Evolutionary conservation across 108 stramenopile genomes (phyloP), one percentile per base, ranked within the genome.

Genomic region (Fragilariopsis cylindrus): DNA sequence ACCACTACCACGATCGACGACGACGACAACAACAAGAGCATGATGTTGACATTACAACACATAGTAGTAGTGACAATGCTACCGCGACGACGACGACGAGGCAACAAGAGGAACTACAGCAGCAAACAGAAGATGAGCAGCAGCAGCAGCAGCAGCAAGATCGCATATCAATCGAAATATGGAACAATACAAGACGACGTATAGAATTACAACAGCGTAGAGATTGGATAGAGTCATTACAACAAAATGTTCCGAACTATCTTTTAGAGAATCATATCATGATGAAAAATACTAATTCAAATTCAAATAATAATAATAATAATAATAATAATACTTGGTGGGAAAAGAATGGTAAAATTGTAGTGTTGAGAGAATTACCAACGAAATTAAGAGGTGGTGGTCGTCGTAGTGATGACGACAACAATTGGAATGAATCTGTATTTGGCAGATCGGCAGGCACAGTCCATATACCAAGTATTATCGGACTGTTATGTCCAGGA

Each of bases 401-500:
- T 79, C 7, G 8, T 64, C 42, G 42, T 58, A 18, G 21, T 21
- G 21, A 21, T 21, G 21, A 21, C 21, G 21, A 21, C 21, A 21
- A 21, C 21, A 21, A 21, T 21, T 21, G 21, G 21, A 21, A 21
- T 21, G 21, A 21, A 21, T 21, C 21, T 21, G 21, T 21, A 21
- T 21, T 21, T 21, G 21, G 21, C 21, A 21, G 21, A 1, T 21
- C 21, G 21, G 21, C 21, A 21, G 21, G 21, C 21, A 21, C 21
- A 21, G 21, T 21, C 21, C 30, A 30, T 30, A 30, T 30, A 30
- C 30, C 30, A 30, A 73, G 48, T 46, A 39, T 52, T 13, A 62
- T 86, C 16, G 76, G 74, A 39, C 70, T 80, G 44, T 48, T 91
- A n/a, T 40, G 82, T 7, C 90, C 90, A 2, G 90, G 90, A 58